Evolutionary conservation across 176 grass and related monocot species (phyloP), one percentile per base, ranked within the genome.

Genomic region (Bolboschoenus planiculmis): DNA sequence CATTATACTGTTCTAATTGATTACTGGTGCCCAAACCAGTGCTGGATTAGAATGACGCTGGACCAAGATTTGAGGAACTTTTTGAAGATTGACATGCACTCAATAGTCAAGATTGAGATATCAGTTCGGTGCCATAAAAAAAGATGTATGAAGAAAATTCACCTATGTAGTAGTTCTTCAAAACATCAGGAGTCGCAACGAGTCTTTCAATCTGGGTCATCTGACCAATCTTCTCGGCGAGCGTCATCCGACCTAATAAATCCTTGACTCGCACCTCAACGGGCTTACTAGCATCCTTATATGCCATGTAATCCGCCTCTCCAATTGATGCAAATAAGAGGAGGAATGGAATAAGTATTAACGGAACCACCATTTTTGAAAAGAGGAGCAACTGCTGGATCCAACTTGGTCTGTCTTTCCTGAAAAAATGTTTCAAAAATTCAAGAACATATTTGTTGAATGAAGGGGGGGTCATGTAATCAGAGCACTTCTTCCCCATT

Each of bases 141-240:
- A 58, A 18, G 5, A 21, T 61, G 18, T 2, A 14, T 54, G 31
- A 26, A 26, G 10, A 30, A n/a, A n/a, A n/a, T 67, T 16, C 20
- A 77, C 96, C 96, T 58, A 99, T 99, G 86, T 85, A 95, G 84
- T 87, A 79, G 76, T 93, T 85, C 80, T 80, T 86, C 67, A 99
- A 84, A 62, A 95, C 86, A 26, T 99, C 42, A 62, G 92, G 89
- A 15, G 92, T 85, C 27, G 92, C 89, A 18, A 91, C 89, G 5
- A 75, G 31, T 67, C 96, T 88, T 75, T 99, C 96, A 74, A 99
- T 95, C 87, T 99, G 96, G 31, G 92, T 99, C 96, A 99, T 99
- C 85, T 99, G 96, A 7, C 96, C 96, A 43, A 98, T 84, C 92
- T 98, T 98, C 85, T 98, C 96, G 0, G 90, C 87, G 3, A 93